Percentiles rank a stretch among this genome's conserved stretches.
phyloP scores from a whole-genome alignment of 192 early-diverging fungal genomes.

The Podila epigama region DNA sequence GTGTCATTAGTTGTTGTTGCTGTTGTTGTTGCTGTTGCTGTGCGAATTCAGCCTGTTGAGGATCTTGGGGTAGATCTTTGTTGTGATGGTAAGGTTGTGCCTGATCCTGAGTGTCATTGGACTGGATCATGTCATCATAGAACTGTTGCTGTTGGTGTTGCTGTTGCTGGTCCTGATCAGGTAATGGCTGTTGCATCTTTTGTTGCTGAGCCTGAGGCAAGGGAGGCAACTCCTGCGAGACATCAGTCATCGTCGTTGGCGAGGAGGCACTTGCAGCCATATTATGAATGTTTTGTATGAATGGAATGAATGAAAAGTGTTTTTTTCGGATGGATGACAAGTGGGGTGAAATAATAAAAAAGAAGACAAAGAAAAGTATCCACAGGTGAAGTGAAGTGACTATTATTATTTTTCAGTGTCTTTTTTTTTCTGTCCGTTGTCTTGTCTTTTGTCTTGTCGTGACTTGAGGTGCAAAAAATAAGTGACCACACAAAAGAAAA shows the following conservation, averaged over 20 bases:
- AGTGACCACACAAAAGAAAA: background rate
- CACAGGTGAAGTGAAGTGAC: background rate
- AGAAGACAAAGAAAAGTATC: too few species aligned
- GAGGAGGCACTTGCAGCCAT: constrained; percentile 46
- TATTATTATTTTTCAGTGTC: too few species aligned
- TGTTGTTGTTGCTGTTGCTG: background rate
- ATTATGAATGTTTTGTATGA: background rate
- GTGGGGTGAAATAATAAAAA: too few species aligned
- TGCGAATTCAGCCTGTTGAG: background rate
- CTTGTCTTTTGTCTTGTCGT: too few species aligned
- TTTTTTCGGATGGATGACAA: background rate
- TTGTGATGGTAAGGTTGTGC: background rate
- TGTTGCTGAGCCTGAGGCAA: background rate
- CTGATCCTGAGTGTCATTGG: background rate
- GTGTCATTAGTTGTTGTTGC: constrained; percentile 3
- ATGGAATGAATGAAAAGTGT: background rate
- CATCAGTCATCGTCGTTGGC: constrained; percentile 20
- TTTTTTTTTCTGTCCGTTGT: too few species aligned
- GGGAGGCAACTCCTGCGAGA: constrained; percentile 3
- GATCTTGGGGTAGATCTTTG: background rate
- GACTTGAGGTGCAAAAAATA: background rate
- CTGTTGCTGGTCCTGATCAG: constrained; percentile 7
- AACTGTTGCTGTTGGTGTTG: constrained; percentile 4
- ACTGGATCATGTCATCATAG: background rate
- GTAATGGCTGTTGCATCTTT: background rate